Evolutionary conservation across 2,329 filamentous ascomycete species (phyloP), one percentile per base, ranked within the genome.

Genomic region (Colletotrichum sp.): DNA sequence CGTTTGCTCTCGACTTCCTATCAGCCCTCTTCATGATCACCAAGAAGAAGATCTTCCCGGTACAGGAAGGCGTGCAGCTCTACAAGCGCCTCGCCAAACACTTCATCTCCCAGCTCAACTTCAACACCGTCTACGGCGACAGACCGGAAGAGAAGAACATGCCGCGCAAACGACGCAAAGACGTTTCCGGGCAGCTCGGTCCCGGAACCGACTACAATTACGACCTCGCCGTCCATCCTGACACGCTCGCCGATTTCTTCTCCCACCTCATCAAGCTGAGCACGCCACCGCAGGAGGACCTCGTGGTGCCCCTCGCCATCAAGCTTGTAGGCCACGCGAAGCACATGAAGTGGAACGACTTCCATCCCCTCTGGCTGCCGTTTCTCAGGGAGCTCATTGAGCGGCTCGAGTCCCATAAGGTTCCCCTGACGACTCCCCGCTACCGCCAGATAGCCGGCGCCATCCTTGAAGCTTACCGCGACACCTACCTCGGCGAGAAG

Each of bases 281-380:
- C 71, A 78, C 36, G 10, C 74, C 60, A 55, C 70, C 69, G 9
- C 48, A 77, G 18, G 60, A 77, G 34, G 75, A 80, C 13, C 76
- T 82, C 12, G 52, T 74, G 2, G n/a, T 61, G 6, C 36, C 74
- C 4, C 76, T 85, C 8, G 36, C 78, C 8, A 36, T 77, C 6
- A 80, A 78, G 21, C 34, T 82, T 10, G 24, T n/a, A 2, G 21
- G 16, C 1, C 72, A 79, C n/a, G 79, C 76, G 18, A 30, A 30
- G 5, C 55, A 18, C 8, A 30, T 84, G 30, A 55, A 63, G 10
- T 36, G 57, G 3, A 3, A 34, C 5, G 80, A 80, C 13, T 79
- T 83, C 16, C 48, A 77, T 3, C 13, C 5, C 3, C 48, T 83
- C 2, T 85, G 84, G 84, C 58, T 85, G 4, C 82, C 82, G 2